phyloP scores from a whole-genome alignment of 2,329 filamentous ascomycete genomes.

The Mycosphaerella arachidis region DNA sequence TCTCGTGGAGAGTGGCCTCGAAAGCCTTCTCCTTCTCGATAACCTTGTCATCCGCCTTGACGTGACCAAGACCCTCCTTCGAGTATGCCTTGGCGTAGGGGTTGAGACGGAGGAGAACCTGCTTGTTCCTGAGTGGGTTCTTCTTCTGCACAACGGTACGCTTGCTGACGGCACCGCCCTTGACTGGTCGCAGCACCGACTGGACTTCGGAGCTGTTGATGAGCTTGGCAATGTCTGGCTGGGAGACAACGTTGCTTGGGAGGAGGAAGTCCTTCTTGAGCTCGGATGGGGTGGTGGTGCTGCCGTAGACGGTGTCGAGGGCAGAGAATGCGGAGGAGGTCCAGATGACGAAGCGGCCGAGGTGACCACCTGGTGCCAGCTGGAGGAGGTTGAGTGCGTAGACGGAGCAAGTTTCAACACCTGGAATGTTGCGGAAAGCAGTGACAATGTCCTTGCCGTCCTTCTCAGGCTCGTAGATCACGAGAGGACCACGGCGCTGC shows the following conservation, averaged over 20 bases:
- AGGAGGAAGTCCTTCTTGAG: constrained; percentile 99
- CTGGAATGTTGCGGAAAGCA: constrained; percentile 98
- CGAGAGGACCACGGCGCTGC: constrained; percentile 94
- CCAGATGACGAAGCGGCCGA: constrained; percentile 99
- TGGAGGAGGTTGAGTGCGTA: constrained; percentile 96
- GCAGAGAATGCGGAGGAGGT: constrained; percentile 94
- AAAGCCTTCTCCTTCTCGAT: constrained; percentile 51
- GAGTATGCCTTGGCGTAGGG: constrained; percentile 90
- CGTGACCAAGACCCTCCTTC: constrained; percentile 76
- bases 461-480: constrained; percentile 93
- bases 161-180: constrained; percentile 86
- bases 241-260: constrained; percentile 83
- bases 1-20: constrained; percentile 45
- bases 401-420: constrained; percentile 94
- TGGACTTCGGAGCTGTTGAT: constrained; percentile 99
- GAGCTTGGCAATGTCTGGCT: constrained; percentile 92
- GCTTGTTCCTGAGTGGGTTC: constrained; percentile 99
- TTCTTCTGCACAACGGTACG: constrained; percentile 94
- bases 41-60: constrained; percentile 62
- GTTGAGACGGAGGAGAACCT: constrained; percentile 97
- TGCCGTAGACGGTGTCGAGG: constrained; percentile 94
- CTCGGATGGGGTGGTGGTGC: constrained; percentile 79
- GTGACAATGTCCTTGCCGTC: constrained; percentile 91
- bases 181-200: constrained; percentile 86
- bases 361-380: constrained; percentile 96